Evolutionary conservation across 768 basidiomycete species (phyloP).

Genomic region (Porpolomopsis calyptriformis): DNA sequence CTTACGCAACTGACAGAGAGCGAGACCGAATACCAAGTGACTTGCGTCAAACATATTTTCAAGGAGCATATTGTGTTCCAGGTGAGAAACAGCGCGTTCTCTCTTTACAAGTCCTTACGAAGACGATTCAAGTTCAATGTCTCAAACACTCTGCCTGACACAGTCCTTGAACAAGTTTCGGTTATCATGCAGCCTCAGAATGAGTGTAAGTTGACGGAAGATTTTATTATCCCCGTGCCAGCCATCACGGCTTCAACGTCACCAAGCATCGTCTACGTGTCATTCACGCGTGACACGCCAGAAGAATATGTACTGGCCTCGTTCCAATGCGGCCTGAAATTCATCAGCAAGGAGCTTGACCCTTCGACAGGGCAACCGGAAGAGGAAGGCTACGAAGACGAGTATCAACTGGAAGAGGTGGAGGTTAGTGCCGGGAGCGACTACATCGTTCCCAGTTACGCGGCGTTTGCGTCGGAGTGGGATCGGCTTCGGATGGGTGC

Average conservation of each 20-base stretch:
- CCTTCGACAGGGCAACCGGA: constrained; percentile 92
- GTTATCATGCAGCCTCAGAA: constrained; percentile 82
- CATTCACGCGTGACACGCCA: constrained; percentile 77
- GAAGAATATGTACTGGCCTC: constrained; percentile 71
- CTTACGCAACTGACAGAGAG: constrained; percentile 83
- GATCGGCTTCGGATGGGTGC: constrained; percentile 75
- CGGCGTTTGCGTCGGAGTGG: constrained; percentile 90
- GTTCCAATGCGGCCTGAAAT: constrained; percentile 87
- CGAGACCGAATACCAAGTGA: constrained; percentile 97
- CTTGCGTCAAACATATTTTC: constrained; percentile 95
- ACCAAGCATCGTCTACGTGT: constrained; percentile 85
- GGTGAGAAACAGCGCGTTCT: constrained; percentile 37
- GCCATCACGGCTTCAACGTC: constrained; percentile 59
- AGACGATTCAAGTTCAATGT: constrained; percentile 70
- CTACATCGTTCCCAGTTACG: constrained; percentile 93
- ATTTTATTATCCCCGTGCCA: constrained; percentile 84
- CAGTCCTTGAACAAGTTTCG: constrained; percentile 87
- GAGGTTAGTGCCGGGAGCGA: constrained; percentile 88
- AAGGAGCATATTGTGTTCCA: constrained; percentile 95
- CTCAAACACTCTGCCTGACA: constrained; percentile 92
- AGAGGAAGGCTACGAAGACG: constrained; percentile 98
- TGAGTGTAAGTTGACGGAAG: constrained; percentile 68
- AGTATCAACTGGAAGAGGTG: constrained; percentile 94
- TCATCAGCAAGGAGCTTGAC: constrained; percentile 94
- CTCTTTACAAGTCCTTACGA: constrained; percentile 7